Evolutionary conservation across 208 protist species (phyloP).

Genomic region (Tritrichomonas foetus): DNA sequence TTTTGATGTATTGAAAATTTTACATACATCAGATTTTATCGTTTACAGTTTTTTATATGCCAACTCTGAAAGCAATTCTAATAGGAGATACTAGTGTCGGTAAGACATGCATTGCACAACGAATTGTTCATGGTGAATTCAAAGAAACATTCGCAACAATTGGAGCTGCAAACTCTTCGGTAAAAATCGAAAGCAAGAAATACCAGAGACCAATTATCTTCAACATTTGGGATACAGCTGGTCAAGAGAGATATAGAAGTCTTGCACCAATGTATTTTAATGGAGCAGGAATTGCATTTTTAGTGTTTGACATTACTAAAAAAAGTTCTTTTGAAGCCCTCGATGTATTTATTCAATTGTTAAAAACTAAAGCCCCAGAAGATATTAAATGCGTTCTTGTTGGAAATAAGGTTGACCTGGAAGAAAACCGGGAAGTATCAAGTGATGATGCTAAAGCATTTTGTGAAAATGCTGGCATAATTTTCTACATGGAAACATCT

Average conservation of each 20-base stretch:
- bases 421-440: slow-evolving; percentile 59
- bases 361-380: background rate
- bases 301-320: background rate
- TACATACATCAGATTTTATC: too few species aligned
- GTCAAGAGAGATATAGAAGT: background rate
- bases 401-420: slow-evolving; percentile 75
- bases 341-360: background rate
- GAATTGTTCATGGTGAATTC: too few species aligned
- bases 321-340: background rate
- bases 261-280: background rate
- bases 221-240: slow-evolving; percentile 35
- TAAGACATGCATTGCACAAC: background rate
- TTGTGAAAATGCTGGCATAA: slow-evolving; percentile 64
- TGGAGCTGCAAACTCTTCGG: background rate
- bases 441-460: slow-evolving; percentile 59
- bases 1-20: too few species aligned
- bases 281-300: background rate
- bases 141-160: too few species aligned
- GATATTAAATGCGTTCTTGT: slow-evolving; percentile 70
- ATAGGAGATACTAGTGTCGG: background rate
- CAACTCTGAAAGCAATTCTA: slow-evolving; percentile 10
- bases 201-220: background rate
- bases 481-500: slow-evolving; percentile 77
- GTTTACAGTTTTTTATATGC: too few species aligned
- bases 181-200: background rate